These are phyloP conservation scores for Castanea mollissima DNA, from an alignment of 306 rosid species.

Conservation along the genomic window DNA sequence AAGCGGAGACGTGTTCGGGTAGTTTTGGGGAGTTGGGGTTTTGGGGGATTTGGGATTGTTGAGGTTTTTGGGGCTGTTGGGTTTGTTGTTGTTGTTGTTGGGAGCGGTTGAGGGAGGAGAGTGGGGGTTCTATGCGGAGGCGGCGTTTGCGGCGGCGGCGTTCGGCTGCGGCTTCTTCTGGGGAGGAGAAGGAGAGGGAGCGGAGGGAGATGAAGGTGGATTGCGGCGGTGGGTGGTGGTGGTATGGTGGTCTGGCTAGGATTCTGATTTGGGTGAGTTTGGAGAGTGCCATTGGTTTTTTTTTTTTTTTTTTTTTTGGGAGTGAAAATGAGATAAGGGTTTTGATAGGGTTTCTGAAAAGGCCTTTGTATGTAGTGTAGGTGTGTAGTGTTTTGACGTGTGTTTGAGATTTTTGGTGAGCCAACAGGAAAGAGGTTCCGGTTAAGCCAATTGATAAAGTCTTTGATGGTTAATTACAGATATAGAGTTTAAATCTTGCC, in stretches of 20 bases:
- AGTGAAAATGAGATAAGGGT: not conserved
- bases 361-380: not conserved
- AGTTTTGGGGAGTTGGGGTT: slow-evolving; percentile 87
- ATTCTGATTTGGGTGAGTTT: slow-evolving; percentile 55
- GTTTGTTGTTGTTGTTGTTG: slow-evolving; percentile 18
- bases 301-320: not conserved
- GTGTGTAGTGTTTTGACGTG: too few species aligned
- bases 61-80: slow-evolving; percentile 30
- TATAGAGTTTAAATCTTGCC: too few species aligned
- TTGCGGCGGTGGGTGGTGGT: slow-evolving; percentile 1
- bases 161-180: slow-evolving; percentile 96
- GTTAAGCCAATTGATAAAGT: too few species aligned
- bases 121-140: slow-evolving; percentile 94
- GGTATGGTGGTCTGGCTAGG: slow-evolving; percentile 36
- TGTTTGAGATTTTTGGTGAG: too few species aligned
- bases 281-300: slow-evolving; percentile 63
- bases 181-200: slow-evolving; percentile 73
- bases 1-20: slow-evolving; percentile 74
- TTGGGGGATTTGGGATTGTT: slow-evolving; percentile 38
- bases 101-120: slow-evolving; percentile 69
- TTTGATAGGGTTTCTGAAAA: slow-evolving; percentile 2
- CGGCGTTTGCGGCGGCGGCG: slow-evolving; percentile 97
- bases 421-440: too few species aligned
- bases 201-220: slow-evolving; percentile 47
- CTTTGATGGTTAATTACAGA: too few species aligned